phyloP scores from a whole-genome alignment of 306 rosid species.

The Lithocarpus polystachyus region DNA sequence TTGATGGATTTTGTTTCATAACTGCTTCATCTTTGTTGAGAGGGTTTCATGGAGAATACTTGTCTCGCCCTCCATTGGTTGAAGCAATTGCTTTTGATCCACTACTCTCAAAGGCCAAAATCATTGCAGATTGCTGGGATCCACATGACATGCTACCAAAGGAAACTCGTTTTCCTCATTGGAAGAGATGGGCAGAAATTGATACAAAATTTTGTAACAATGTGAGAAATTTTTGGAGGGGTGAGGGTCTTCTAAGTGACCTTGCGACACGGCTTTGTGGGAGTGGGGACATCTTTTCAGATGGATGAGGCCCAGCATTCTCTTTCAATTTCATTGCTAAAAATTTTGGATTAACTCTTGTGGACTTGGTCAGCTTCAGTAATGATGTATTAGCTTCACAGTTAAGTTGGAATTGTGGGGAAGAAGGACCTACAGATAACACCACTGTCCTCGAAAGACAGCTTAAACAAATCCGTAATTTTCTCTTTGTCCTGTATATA shows the following conservation, averaged over 20 bases:
- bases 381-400: constrained; percentile 41
- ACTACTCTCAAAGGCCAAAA: constrained; percentile 63
- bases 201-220: constrained; percentile 60
- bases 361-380: constrained; percentile 90
- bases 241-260: constrained; percentile 61
- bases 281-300: constrained; percentile 70
- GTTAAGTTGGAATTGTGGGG: constrained; percentile 92
- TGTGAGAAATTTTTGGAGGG: constrained; percentile 68
- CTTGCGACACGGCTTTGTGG: constrained; percentile 97
- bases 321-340: constrained; percentile 66
- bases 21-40: constrained; percentile 66
- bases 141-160: constrained; percentile 44
- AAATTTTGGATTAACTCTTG: constrained; percentile 70
- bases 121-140: constrained; percentile 82
- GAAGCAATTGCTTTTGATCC: constrained; percentile 94
- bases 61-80: constrained; percentile 81
- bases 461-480: constrained; percentile 81
- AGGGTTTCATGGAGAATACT: constrained; percentile 60
- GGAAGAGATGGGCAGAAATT: constrained; percentile 98
- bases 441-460: constrained; percentile 60
- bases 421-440: constrained; percentile 79
- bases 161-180: constrained; percentile 74
- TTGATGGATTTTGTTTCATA: constrained; percentile 90
- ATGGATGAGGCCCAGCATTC: constrained; percentile 82
- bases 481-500: constrained; percentile 61